A percentile compares a stretch with the other conserved stretches of the same genome.
Conservation (phyloP, 176 grass and related monocot genomes). For the Lolium perenne region DNA sequence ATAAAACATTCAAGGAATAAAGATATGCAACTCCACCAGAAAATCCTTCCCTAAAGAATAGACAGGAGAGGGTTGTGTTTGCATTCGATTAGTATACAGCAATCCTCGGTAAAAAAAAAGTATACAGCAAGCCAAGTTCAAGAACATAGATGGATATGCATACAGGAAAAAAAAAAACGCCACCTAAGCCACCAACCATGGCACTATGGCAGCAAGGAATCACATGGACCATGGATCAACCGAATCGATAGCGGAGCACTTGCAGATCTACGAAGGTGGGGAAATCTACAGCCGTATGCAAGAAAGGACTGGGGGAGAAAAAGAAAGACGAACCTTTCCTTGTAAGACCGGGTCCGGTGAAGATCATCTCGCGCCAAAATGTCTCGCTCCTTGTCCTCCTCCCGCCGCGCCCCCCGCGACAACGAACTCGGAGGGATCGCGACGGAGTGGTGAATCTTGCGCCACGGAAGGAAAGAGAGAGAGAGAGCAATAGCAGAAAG, state of each 20-base stretch:
- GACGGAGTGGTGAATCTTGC: background rate
- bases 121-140: background rate
- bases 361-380: background rate
- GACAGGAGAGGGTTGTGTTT: background rate
- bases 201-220: conserved; percentile 4
- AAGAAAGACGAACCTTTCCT: conserved; percentile 20
- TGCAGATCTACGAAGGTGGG: conserved; percentile 22
- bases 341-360: background rate
- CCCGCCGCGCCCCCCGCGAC: background rate
- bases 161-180: background rate
- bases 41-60: background rate
- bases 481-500: background rate
- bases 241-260: background rate
- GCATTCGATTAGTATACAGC: background rate
- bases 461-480: background rate
- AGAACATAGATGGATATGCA: background rate
- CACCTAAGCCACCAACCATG: background rate
- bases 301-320: background rate
- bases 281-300: background rate
- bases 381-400: conserved; percentile 5
- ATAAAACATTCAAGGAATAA: background rate
- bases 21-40: background rate
- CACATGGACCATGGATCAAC: conserved; percentile 6
- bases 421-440: background rate
- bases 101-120: too few species aligned